Percentiles rank a stretch among this genome's conserved stretches.
Conservation (phyloP, 371 early-diverging fungal species). For the Lichtheimia corymbifera region DNA sequence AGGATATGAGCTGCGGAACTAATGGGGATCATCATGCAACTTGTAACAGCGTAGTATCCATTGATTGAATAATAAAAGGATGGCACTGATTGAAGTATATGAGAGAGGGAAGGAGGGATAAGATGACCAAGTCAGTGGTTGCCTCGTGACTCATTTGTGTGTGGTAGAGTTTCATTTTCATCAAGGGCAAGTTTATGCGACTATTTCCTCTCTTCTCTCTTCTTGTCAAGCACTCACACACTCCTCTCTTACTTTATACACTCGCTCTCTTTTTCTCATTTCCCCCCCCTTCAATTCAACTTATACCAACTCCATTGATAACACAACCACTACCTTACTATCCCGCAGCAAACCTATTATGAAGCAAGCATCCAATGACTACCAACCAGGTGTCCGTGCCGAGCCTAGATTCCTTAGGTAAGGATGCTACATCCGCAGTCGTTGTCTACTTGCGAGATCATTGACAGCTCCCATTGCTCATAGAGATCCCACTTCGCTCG, state of each 20-base stretch:
- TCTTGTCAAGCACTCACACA: background rate
- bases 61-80: no score
- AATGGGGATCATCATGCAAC: no score
- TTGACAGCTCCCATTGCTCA: background rate
- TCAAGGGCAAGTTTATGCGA: no score
- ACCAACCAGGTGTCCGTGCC: constrained; percentile 47
- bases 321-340: background rate
- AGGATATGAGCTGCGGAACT: no score
- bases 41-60: no score
- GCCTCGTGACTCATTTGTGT: no score
- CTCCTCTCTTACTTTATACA: background rate
- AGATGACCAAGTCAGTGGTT: no score
- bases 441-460: background rate
- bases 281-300: background rate
- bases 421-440: background rate
- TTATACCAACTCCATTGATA: background rate
- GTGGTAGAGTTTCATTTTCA: no score
- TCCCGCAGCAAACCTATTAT: background rate
- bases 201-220: background rate
- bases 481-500: constrained; percentile 64
- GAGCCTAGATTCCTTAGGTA: constrained; percentile 52
- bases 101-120: no score
- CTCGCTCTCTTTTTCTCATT: background rate
- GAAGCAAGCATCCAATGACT: constrained; percentile 13
- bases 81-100: no score